Conservation (phyloP, 2,329 filamentous ascomycete species). For the Colletotrichum nymphaeae region DNA sequence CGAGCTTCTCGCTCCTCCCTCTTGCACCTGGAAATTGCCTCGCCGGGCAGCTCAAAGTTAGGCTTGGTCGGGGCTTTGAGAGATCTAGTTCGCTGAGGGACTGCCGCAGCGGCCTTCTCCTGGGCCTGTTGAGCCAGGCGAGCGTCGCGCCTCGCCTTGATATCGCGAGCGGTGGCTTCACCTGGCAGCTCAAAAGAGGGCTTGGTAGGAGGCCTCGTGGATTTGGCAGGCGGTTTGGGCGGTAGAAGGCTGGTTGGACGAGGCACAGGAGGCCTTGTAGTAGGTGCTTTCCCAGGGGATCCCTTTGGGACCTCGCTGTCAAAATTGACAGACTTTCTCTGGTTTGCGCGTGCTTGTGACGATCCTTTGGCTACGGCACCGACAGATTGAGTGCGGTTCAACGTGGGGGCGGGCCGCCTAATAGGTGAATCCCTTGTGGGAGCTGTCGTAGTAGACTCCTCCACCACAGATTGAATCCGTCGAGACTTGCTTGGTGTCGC, state of each 20-base stretch:
- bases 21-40: constrained; percentile 67
- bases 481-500: constrained; percentile 41
- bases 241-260: constrained; percentile 56
- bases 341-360: constrained; percentile 46
- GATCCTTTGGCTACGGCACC: constrained; percentile 56
- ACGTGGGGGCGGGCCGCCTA: not conserved
- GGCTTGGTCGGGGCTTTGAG: constrained; percentile 64
- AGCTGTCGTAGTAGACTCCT: not conserved
- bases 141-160: constrained; percentile 70
- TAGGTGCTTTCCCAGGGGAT: constrained; percentile 35
- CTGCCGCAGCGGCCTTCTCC: constrained; percentile 37
- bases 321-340: constrained; percentile 52
- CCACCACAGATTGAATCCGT: not conserved
- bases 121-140: constrained; percentile 54
- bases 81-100: constrained; percentile 60
- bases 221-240: constrained; percentile 61
- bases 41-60: constrained; percentile 72
- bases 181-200: constrained; percentile 72
- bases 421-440: not conserved
- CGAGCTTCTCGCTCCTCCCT: constrained; percentile 66
- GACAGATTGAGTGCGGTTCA: constrained; percentile 46
- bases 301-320: constrained; percentile 43
- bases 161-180: constrained; percentile 67
- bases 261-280: constrained; percentile 39
- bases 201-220: constrained; percentile 64